A percentile compares a stretch with the other conserved stretches of the same genome.
These are phyloP conservation scores for Urostyla sp. DNA, from an alignment of 73 alveolate genomes.

Conservation along the genomic window DNA sequence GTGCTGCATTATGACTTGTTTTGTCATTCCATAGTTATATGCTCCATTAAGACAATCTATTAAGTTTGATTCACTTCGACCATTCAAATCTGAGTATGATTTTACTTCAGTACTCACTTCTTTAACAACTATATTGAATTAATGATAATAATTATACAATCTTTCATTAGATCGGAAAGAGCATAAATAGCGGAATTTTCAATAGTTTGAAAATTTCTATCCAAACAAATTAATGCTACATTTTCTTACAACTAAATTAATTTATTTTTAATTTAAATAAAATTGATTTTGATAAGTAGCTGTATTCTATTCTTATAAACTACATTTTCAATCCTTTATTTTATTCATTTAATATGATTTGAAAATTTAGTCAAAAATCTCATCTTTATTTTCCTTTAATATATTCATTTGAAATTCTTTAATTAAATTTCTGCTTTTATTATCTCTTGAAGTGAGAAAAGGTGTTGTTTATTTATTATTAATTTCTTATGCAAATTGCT, in stretches of 20 bases:
- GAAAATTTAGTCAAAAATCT: too few relatives aligned
- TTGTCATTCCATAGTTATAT: constrained; percentile 41
- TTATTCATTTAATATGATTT: too few relatives aligned
- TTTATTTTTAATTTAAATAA: not conserved
- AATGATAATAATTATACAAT: not conserved
- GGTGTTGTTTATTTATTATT: too few relatives aligned
- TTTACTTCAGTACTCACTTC: constrained; percentile 40
- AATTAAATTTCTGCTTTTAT: too few relatives aligned
- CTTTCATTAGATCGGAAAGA: constrained; percentile 15
- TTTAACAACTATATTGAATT: not conserved
- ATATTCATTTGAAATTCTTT: too few relatives aligned
- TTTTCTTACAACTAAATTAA: constrained; percentile 29
- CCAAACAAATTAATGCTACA: constrained; percentile 13
- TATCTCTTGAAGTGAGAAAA: too few relatives aligned
- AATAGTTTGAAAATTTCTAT: constrained; percentile 23
- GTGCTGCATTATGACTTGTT: not conserved
- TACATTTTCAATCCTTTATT: too few relatives aligned
- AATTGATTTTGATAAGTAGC: too few relatives aligned
- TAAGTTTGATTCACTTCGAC: constrained; percentile 39
- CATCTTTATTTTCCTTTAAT: too few relatives aligned
- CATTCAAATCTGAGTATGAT: constrained; percentile 31
- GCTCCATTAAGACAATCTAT: constrained; percentile 31
- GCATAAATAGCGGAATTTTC: constrained; percentile 45
- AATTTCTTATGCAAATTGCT: too few relatives aligned
- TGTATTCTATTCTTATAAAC: too few relatives aligned